Evolutionary conservation across 176 grass and related monocot genomes (phyloP), one percentile per base, ranked within the genome.

Genomic region (Bolboschoenus planiculmis): DNA sequence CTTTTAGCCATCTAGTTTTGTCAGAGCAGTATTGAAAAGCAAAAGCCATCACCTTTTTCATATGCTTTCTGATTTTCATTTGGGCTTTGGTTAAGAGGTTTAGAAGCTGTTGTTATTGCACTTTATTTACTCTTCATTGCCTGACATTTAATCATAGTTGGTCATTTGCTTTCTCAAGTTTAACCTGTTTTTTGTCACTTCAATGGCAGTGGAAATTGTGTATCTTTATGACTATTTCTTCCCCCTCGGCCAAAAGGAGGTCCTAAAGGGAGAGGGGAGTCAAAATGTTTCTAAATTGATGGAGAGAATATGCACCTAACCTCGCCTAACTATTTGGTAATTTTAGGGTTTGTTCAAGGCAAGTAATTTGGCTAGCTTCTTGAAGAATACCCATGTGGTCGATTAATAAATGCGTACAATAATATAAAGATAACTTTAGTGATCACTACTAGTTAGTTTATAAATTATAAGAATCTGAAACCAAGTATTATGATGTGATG

Each of bases 301-400:
- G 78, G 56, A 79, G 73, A 63, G 91, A 97, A 97, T 93, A 88
- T 84, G 35, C 47, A 67, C 88, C 84, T 61, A 90, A 86, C 70
- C 78, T 87, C 74, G 79, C 86, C 73, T 80, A 86, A 56, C 79
- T 57, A 58, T 29, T 78, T 81, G 76, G 83, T 75, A 51, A 80
- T 81, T 67, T 26, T 59, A 40, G 30, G 9, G n/a, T 63, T 64
- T 81, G 24, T 66, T 58, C 0, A 50, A 84, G 63, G 34, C 40
- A 83, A 44, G 53, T 14, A 84, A 78, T 48, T 26, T 47, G 48
- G 43, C 6, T 51, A 86, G 53, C 88, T 86, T 90, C 61, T 68
- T 46, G 10, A 61, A 21, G 81, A 83, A 83, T 75, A 62, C 18
- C 68, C 74, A 57, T 82, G 83, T 44, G 21, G 1, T 57, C 71